Evolutionary conservation across 2,329 filamentous ascomycete genomes (phyloP), one percentile per base, ranked within the genome.

Genomic region (Eutypa lata): DNA sequence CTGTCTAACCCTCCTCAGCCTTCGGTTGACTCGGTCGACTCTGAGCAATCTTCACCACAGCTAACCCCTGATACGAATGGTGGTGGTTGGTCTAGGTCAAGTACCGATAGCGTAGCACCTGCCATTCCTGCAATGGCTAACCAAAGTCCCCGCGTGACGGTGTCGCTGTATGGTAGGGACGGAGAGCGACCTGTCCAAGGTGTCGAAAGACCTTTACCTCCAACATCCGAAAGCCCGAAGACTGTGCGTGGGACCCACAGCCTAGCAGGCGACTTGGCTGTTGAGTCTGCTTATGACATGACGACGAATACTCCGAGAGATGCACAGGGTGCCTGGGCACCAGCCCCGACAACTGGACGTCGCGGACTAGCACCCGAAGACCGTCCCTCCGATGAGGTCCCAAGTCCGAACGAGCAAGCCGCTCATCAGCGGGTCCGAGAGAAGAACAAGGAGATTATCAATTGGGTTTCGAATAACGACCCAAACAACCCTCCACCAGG

Each of bases 151-250:
- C 74, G 75, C 26, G 78, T 84, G 19, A 82, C 76, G 6, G 78
- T 84, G 47, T 84, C 81, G 1, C 69, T 80, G 56, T 84, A 78
- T 77, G 79, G 75, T 45, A 73, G 71, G 55, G 78, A 73, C 48
- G 61, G 65, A 51, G 55, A 63, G 44, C 54, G 61, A 21, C 66
- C 68, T 0, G 61, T 72, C 13, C 73, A 73, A 48, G 66, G 71
- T 7, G 57, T 74, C 35, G 75, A 77, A 54, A 71, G 72, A 14
- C 62, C 67, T 7, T 72, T 78, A 37, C 59, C 57, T 5, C 57
- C 57, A 3, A 60, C 64, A 33, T 66, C 69, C 48, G 69, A 73
- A 47, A 69, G 63, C 49, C 65, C 71, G 26, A 65, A 63, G 40
- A 71, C 70, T 3, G 61, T 71, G 24, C 69, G 69, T 8, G 65